Percentiles rank a stretch among this genome's conserved stretches.
Conservation (phyloP, 495 filamentous ascomycete species). For the Recurvomyces mirabilis region DNA sequence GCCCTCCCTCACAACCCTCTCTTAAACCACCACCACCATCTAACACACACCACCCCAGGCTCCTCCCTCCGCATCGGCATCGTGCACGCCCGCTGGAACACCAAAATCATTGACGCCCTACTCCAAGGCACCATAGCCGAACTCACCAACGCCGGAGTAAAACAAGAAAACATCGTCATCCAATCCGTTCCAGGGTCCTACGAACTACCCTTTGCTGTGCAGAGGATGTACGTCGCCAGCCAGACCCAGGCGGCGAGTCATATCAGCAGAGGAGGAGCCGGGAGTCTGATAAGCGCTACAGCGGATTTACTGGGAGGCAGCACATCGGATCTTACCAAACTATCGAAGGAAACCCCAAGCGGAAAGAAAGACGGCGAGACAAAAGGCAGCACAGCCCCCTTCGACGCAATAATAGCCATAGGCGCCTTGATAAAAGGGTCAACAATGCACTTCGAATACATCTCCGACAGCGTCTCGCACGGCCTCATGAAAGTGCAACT, state of each 20-base stretch:
- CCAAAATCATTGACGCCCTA: conserved; percentile 61
- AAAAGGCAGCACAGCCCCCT: conserved; percentile 40
- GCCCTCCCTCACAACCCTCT: not conserved
- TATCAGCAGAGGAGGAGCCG: not conserved
- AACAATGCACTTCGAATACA: conserved; percentile 98
- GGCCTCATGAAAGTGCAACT: conserved; percentile 91
- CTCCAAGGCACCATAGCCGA: conserved; percentile 58
- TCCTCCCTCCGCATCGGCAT: conserved; percentile 81
- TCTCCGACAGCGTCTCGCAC: conserved; percentile 77
- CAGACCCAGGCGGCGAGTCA: conserved; percentile 4
- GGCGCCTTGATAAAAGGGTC: conserved; percentile 96
- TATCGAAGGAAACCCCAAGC: conserved; percentile 27
- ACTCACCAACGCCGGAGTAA: conserved; percentile 61
- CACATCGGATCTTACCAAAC: conserved; percentile 68
- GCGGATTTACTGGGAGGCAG: conserved; percentile 38
- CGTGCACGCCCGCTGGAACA: conserved; percentile 93
- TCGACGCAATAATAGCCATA: conserved; percentile 90
- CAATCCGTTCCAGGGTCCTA: conserved; percentile 89
- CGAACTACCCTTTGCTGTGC: conserved; percentile 80
- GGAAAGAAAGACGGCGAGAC: conserved; percentile 16
- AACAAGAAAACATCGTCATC: conserved; percentile 73
- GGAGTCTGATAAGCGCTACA: conserved; percentile 10
- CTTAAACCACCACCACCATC: not conserved
- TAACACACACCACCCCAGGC: conserved; percentile 38
- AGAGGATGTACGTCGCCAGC: conserved; percentile 38